Conservation (phyloP, 768 basidiomycete genomes). For the Leccinum olivaceopallidum region DNA sequence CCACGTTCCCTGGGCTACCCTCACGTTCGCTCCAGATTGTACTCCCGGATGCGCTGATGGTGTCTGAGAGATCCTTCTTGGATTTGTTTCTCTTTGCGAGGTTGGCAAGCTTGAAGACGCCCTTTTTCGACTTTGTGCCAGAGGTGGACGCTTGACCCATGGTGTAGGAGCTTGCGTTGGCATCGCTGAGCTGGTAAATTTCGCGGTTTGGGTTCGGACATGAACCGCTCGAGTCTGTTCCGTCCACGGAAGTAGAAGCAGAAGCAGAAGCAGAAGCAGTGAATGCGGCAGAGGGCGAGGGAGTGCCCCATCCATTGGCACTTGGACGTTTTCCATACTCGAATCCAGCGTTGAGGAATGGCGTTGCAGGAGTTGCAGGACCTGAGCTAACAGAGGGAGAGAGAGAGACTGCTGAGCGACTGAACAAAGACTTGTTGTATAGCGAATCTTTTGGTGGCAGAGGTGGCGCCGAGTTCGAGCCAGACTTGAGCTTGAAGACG, state of each 20-base stretch:
- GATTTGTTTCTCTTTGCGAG: slow-evolving; percentile 37
- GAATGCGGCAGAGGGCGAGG: slow-evolving; percentile 16
- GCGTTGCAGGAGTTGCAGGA: slow-evolving; percentile 25
- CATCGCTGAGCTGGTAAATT: slow-evolving; percentile 18
- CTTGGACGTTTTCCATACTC: slow-evolving; percentile 11
- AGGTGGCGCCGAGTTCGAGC: slow-evolving; percentile 31
- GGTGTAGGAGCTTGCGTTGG: slow-evolving; percentile 19
- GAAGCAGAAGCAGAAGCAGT: slow-evolving; percentile 6
- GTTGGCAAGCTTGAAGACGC: slow-evolving; percentile 38
- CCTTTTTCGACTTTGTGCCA: slow-evolving; percentile 27
- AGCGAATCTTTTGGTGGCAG: slow-evolving; percentile 62
- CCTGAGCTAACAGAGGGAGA: slow-evolving; percentile 37
- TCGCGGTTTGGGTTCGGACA: slow-evolving; percentile 11
- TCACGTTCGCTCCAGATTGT: slow-evolving; percentile 19
- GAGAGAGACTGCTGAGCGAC: slow-evolving; percentile 48
- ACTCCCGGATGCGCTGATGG: slow-evolving; percentile 15
- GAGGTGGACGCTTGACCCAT: slow-evolving; percentile 4
- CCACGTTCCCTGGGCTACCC: neutral
- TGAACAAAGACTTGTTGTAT: slow-evolving; percentile 38
- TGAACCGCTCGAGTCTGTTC: slow-evolving; percentile 30
- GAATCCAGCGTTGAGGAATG: neutral
- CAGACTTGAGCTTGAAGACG: slow-evolving; percentile 40
- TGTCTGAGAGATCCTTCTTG: slow-evolving; percentile 30
- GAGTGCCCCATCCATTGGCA: slow-evolving; percentile 12
- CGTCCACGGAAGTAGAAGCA: slow-evolving; percentile 19